Evolutionary conservation across 495 filamentous ascomycete species (phyloP), one percentile per base, ranked within the genome.

Genomic region (Hypoxylon lenormandii): DNA sequence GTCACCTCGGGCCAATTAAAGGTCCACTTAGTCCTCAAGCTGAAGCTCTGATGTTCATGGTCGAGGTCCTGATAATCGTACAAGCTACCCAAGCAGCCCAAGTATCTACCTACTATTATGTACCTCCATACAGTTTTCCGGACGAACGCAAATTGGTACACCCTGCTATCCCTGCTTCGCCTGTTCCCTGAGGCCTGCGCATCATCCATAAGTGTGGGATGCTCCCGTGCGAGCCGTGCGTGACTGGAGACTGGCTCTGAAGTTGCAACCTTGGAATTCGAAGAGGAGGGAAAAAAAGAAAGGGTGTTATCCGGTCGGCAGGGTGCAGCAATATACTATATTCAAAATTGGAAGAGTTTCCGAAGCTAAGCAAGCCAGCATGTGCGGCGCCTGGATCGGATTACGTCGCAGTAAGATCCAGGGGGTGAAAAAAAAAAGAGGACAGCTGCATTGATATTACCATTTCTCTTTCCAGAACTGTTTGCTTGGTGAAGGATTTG

Each of bases 401-500:
- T 70, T 70, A 70, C 67, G 67, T 65, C 51, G 67, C 67, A 70
- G 57, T 52, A 70, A 70, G 61, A 70, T 70, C 61, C 61, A 70
- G 67, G 67, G 67, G 67, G 12, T 42, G 12, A 60, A 50, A 64
- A 60, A 50, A 64, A 33, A 26, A 33, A 33, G 30, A 33, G 53
- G 53, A 51, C 23, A 37, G 59, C 47, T 46, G 60, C 36, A 64
- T 38, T 45, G 47, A 49, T 26, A 58, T 38, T 60, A 40, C 21
- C n/a, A 58, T 61, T 50, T 45, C 47, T 45, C 19, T 40, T 49
- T 15, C 1, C 21, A 46, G 50, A 37, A 19, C 50, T 56, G 67
- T 70, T 70, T 70, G 61, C 67, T 70, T 65, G 56, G 49, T 61
- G 56, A 56, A 60, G 56, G 61, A 70, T 52, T 33, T 11, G 30